Evolutionary conservation across 441 rosid genomes (phyloP).

Genomic region (Brassica balearica): DNA sequence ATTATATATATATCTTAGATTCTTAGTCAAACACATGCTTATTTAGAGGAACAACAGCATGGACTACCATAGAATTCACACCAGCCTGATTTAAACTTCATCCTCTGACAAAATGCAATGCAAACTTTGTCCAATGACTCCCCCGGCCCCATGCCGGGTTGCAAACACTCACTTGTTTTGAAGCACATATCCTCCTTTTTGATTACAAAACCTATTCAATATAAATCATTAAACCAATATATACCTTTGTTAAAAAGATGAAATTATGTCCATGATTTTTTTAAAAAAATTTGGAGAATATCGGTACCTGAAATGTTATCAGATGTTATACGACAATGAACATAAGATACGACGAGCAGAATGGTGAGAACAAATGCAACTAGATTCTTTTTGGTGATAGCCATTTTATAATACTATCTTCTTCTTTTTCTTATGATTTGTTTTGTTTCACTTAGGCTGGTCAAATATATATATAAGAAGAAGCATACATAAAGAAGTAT

Average conservation of each 20-base stretch:
- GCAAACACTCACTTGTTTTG: background rate
- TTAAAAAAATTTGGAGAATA: background rate
- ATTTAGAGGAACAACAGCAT: constrained; percentile 2
- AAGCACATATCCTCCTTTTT: background rate
- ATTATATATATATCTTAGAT: background rate
- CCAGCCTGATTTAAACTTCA: background rate
- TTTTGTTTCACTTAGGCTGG: background rate
- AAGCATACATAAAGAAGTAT: background rate
- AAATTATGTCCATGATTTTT: background rate
- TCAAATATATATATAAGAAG: background rate
- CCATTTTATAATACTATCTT: constrained; percentile 13
- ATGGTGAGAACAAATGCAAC: constrained; percentile 11
- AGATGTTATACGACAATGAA: background rate
- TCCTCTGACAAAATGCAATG: constrained; percentile 5
- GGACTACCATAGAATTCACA: background rate
- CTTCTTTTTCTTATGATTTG: background rate
- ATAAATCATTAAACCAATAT: background rate
- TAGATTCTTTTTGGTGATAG: constrained; percentile 6
- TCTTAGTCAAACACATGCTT: background rate
- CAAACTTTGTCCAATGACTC: background rate
- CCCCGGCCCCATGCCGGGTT: background rate
- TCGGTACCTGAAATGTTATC: background rate
- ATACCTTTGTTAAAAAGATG: constrained; percentile 1
- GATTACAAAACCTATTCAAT: background rate
- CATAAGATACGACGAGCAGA: background rate